These are phyloP conservation scores for Globisporangium perplexum DNA, from an alignment of 352 stramenopile genomes.

Conservation along the genomic window DNA sequence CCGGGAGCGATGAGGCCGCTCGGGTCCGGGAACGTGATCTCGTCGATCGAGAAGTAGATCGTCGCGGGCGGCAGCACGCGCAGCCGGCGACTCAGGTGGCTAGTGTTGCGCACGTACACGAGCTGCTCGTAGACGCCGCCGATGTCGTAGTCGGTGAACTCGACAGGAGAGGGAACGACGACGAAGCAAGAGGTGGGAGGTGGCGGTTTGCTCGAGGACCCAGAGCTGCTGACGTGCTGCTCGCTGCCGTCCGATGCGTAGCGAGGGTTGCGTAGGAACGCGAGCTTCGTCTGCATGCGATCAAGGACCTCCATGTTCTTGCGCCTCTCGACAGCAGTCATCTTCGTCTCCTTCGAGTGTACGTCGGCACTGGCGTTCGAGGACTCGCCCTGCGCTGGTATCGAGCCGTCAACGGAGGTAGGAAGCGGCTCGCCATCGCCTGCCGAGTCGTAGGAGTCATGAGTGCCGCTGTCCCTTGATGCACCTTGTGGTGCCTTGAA, in stretches of 20 bases:
- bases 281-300: conserved; percentile 76
- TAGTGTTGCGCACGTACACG: conserved; percentile 58
- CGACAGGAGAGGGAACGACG: conserved; percentile 44
- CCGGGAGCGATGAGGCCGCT: conserved; percentile 63
- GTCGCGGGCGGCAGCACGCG: conserved; percentile 60
- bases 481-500: background rate
- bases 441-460: background rate
- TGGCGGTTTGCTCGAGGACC: background rate
- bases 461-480: background rate
- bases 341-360: conserved; percentile 11
- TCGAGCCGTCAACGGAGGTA: background rate
- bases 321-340: conserved; percentile 45
- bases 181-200: conserved; percentile 24
- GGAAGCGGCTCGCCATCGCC: background rate
- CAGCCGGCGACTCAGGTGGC: conserved; percentile 40
- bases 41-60: conserved; percentile 56
- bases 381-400: background rate
- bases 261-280: conserved; percentile 65
- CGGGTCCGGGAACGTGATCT: conserved; percentile 43
- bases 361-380: background rate
- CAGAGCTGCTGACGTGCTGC: background rate
- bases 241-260: conserved; percentile 12
- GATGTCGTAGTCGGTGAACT: conserved; percentile 66
- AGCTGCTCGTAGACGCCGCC: conserved; percentile 75
- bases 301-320: conserved; percentile 65